Base-by-base conservation (phyloP, 1,284 basidiomycete genomes). In the Austroboletus olivaceoglutinosus region DNA sequence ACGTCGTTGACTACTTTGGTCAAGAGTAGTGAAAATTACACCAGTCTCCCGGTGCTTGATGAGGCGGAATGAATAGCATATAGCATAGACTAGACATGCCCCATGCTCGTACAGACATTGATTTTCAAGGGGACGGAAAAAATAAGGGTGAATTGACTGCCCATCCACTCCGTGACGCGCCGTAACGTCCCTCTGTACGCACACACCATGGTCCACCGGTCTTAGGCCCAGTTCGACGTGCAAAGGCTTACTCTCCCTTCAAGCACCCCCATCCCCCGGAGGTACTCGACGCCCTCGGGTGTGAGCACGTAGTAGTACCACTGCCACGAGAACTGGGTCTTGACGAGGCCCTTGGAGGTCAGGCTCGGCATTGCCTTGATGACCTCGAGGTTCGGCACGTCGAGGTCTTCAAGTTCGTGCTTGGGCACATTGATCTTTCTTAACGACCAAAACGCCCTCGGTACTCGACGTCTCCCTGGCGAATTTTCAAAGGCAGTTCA, bases 291-390 rank as follows among this genome's bases (percentile, higher is more conserved):
- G 67, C 94, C 94, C 73, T 97, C 93, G 54, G 91, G 87, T 64
- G 93, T 97, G 70, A 97, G 82, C 69, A 85, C 82, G 77, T 97
- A 97, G 82, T 96, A 95, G 75, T 92, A 94, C 81, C 84, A 93
- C 70, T 93, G 91, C 92, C 92, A 96, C 49, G 88, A 92, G 80
- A 95, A 94, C 73, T 95, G 95, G 61, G 96, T 98, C 86, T 98
- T 97, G 75, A 99, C 93, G 76, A 82, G 89, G 58, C 94, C 93
- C 76, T 84, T 89, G 55, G 94, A 98, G 70, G 92, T 98, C 64
- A 99, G 82, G 75, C 91, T 95, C 76, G 98, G 96, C 80, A 96
- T 88, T 57, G 93, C 93, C 85, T 99, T 99, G 85, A 99, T 97
- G 66, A 99, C 97, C 73, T 98, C 82, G 60, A 99, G 88, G 80